Base-by-base conservation (phyloP, 2,329 filamentous ascomycete genomes). In the Exophiala xenobiotica region DNA sequence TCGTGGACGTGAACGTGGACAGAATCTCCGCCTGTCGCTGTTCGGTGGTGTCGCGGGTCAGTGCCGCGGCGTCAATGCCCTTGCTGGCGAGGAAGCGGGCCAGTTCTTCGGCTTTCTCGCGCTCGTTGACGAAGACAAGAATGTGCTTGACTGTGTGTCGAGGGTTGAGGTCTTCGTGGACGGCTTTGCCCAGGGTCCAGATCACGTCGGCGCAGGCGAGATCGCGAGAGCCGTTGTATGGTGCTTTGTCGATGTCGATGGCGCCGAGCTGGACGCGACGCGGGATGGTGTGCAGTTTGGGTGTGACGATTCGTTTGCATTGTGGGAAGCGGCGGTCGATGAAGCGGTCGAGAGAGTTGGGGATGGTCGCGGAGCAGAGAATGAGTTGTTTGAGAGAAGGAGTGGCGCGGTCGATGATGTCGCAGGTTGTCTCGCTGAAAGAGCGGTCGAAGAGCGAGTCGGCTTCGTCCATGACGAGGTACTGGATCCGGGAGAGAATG, bases 111-210 rank as follows among this genome's bases (percentile, higher is more conserved):
- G 92, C 89, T 65, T 88, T 90, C 65, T 96, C 90, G 27, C 93
- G 87, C 75, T 97, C 90, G 69, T 97, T 97, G 67, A 97, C 92
- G 64, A 97, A 97, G 2, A 97, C 90, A 51, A 97, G 82, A 63
- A 99, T 87, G 56, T 89, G 87, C 68, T 93, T 93, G 19, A 88
- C 78, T 14, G 59, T 54, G 53, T 63, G 55, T 8, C 48, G 46
- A 8, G 53, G 33, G 52, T 87, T 83, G 20, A 72, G 66, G 3
- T 80, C 79, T 49, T 86, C 81, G 56, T 85, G 76, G 1, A 80
- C 79, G 37, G 91, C 86, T 67, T 89, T 90, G 53, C 90, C 90
- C 54, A 99, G 92, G 26, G 88, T 86, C 83, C 91, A 96, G 65
- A 99, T 92, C 9, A 87, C 88, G 66, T 99, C 92, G 3, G 93